Evolutionary conservation across 2,329 filamentous ascomycete genomes (phyloP).

Genomic region (Penicillium crustosum): DNA sequence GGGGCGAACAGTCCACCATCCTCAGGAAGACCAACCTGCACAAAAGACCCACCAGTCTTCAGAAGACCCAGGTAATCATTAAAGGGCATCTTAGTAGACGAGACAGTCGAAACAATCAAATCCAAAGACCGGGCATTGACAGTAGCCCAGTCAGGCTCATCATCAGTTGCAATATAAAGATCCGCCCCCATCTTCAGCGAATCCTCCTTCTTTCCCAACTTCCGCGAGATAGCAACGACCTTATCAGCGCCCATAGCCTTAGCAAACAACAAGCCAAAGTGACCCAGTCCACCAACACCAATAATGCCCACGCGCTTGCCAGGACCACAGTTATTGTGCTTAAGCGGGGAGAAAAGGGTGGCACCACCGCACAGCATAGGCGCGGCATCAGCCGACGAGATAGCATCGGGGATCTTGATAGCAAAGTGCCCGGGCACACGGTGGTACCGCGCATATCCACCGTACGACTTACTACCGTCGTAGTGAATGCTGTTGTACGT

Average conservation of each 20-base stretch:
- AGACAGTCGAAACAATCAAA: slow-evolving; percentile 59
- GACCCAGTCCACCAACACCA: slow-evolving; percentile 71
- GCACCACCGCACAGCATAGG: slow-evolving; percentile 79
- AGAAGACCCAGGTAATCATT: slow-evolving; percentile 62
- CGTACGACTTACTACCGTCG: slow-evolving; percentile 64
- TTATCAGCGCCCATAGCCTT: slow-evolving; percentile 69
- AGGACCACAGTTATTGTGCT: slow-evolving; percentile 65
- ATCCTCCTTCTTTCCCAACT: slow-evolving; percentile 52
- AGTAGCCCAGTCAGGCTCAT: slow-evolving; percentile 55
- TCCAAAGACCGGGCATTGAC: slow-evolving; percentile 53
- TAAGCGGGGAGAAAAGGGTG: slow-evolving; percentile 70
- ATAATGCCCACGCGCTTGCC: slow-evolving; percentile 72
- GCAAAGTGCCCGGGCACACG: slow-evolving; percentile 60
- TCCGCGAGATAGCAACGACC: slow-evolving; percentile 58
- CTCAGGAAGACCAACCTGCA: slow-evolving; percentile 68
- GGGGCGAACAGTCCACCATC: slow-evolving; percentile 53
- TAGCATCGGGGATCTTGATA: slow-evolving; percentile 55
- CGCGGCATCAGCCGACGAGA: slow-evolving; percentile 55
- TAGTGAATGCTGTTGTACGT: slow-evolving; percentile 36
- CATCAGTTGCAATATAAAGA: slow-evolving; percentile 56
- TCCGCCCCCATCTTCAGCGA: slow-evolving; percentile 57
- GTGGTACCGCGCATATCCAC: slow-evolving; percentile 62
- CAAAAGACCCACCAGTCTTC: slow-evolving; percentile 58
- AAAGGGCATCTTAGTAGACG: slow-evolving; percentile 62
- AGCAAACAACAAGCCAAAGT: slow-evolving; percentile 70